A percentile compares a stretch with the other conserved stretches of the same genome.
Conservation (phyloP, 2,329 filamentous ascomycete genomes). For the Alternaria arbusti region DNA sequence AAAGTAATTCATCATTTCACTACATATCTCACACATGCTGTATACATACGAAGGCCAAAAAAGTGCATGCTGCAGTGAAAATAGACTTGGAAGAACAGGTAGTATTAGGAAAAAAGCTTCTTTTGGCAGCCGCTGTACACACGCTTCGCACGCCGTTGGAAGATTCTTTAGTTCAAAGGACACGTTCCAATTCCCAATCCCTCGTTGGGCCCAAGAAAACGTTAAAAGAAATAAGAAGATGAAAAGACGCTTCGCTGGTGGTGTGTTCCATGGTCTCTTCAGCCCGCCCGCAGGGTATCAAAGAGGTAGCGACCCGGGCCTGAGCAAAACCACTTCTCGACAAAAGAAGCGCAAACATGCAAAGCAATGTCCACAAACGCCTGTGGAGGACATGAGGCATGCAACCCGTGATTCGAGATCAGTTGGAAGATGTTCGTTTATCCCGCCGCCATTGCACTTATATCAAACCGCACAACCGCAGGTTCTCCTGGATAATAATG, state of each 20-base stretch:
- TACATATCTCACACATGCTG: slow-evolving; percentile 20
- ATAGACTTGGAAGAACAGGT: slow-evolving; percentile 5
- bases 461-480: slow-evolving; percentile 95
- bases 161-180: slow-evolving; percentile 6
- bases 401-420: slow-evolving; percentile 45
- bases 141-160: slow-evolving; percentile 1
- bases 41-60: slow-evolving; percentile 10
- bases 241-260: slow-evolving; percentile 28
- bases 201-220: slow-evolving; percentile 12
- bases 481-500: slow-evolving; percentile 99
- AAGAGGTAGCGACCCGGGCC: slow-evolving; percentile 40
- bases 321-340: slow-evolving; percentile 39
- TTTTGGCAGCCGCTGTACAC: slow-evolving; percentile 15
- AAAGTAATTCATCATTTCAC: slow-evolving; percentile 20
- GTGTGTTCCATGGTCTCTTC: slow-evolving; percentile 21
- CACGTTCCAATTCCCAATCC: slow-evolving; percentile 17
- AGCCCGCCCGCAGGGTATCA: slow-evolving; percentile 44
- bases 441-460: slow-evolving; percentile 57
- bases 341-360: slow-evolving; percentile 27
- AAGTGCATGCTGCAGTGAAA: background rate
- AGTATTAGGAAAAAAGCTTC: slow-evolving; percentile 29
- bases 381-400: slow-evolving; percentile 46
- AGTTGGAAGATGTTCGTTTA: slow-evolving; percentile 36
- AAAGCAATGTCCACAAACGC: slow-evolving; percentile 46
- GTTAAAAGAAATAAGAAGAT: slow-evolving; percentile 13